Percentiles rank a stretch among this genome's conserved stretches.
These are phyloP conservation scores for Monilinia fructigena DNA, from an alignment of 2,329 filamentous ascomycete species.

Conservation along the genomic window DNA sequence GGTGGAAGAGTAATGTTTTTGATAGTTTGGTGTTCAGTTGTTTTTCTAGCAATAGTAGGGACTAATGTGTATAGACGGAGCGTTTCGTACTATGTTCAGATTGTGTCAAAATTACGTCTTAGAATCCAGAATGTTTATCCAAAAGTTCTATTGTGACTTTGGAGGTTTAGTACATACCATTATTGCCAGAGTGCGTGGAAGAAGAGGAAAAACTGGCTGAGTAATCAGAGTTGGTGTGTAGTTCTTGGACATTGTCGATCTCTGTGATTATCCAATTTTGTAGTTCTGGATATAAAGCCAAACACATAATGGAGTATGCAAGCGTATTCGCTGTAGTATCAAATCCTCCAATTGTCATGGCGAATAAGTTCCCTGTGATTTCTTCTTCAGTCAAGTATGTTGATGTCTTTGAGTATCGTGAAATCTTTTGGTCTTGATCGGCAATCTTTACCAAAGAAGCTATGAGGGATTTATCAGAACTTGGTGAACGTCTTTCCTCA, in stretches of 20 bases:
- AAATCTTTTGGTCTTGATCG: conserved; percentile 16
- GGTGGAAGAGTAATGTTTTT: conserved; percentile 22
- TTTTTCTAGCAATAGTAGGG: conserved; percentile 4
- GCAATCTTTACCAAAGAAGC: conserved; percentile 12
- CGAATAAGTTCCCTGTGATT: conserved; percentile 25
- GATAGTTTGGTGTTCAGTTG: conserved; percentile 7
- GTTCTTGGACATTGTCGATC: conserved; percentile 34
- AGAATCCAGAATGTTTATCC: neutral
- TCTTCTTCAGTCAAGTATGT: conserved; percentile 24
- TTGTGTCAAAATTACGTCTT: neutral
- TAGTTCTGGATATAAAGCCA: conserved; percentile 48
- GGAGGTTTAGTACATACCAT: conserved; percentile 40
- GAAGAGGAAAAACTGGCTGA: conserved; percentile 23
- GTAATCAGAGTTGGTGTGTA: conserved; percentile 19
- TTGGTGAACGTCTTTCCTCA: conserved; percentile 24
- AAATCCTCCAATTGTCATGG: conserved; percentile 48
- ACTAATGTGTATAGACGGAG: conserved; percentile 12
- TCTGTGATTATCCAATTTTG: conserved; percentile 55
- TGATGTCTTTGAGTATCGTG: conserved; percentile 5
- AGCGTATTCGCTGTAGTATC: conserved; percentile 53
- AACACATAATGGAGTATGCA: conserved; percentile 48
- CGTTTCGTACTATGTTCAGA: conserved; percentile 3
- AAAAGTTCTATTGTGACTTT: neutral
- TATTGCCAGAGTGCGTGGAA: conserved; percentile 24
- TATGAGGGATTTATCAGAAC: conserved; percentile 21